Conservation (phyloP, 108 stramenopile species). For the Conticribra weissflogii region DNA sequence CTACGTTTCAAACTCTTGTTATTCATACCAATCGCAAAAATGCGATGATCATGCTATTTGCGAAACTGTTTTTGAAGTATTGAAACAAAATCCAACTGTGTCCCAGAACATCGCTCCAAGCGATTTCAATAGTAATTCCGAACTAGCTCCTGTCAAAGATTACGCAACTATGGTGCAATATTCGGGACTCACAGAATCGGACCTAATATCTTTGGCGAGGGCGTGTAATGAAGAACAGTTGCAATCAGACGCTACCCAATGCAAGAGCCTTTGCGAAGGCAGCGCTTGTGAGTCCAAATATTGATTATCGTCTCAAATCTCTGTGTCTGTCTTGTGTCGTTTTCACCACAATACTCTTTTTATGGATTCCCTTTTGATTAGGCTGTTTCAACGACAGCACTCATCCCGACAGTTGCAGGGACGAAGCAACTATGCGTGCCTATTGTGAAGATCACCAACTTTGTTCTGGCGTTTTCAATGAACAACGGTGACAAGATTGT, state of each 20-base stretch:
- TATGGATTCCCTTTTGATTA: neutral
- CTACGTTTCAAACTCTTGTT: conserved; percentile 1
- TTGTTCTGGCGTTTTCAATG: conserved; percentile 18
- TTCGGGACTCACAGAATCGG: conserved; percentile 6
- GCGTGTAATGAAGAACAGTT: conserved; percentile 35
- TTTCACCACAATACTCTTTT: neutral
- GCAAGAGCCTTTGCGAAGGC: conserved; percentile 24
- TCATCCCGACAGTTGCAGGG: conserved; percentile 13
- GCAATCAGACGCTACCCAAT: conserved; percentile 14
- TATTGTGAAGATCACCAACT: conserved; percentile 27
- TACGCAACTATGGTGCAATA: neutral
- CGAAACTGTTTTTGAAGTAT: neutral
- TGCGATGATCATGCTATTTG: conserved; percentile 6
- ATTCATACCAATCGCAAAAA: neutral
- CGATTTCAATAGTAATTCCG: neutral
- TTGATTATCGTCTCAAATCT: neutral
- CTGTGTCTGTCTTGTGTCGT: neutral
- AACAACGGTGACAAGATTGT: too few species aligned
- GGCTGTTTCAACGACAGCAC: conserved; percentile 23
- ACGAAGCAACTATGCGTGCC: conserved; percentile 3
- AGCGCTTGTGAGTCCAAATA: conserved; percentile 31
- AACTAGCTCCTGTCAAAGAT: neutral
- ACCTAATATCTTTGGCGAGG: conserved; percentile 21
- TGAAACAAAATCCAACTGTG: neutral
- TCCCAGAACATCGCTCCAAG: neutral